Base-by-base conservation (phyloP, 768 basidiomycete genomes). In the Suillus americanus region DNA sequence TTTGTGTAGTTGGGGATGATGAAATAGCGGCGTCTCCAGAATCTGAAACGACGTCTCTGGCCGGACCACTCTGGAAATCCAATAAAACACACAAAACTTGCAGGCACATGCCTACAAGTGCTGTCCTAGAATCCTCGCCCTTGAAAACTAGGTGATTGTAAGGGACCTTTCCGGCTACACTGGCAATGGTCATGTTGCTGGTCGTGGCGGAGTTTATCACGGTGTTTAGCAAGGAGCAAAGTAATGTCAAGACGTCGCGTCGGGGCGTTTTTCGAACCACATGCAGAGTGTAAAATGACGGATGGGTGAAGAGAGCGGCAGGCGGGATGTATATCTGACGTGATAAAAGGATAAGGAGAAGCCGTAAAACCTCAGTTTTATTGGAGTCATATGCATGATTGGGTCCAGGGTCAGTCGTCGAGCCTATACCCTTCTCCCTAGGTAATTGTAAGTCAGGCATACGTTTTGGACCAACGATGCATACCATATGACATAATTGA, bases 351-450 rank as follows among this genome's bases (percentile, higher is more conserved):
- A 97, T 85, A 45, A 95, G 87, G 53, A 99, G 81, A 46, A 98
- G 86, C 33, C 94, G 92, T 0, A 99, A 82, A 43, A 98, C 90
- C 79, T 98, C 95, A 2, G 86, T 88, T 73, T 91, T 95, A 79
- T 95, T 94, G 60, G 78, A 80, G 72, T 97, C 94, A 61, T 88
- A 85, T 30, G 81, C 80, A 67, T 83, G 83, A 69, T 78, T 84
- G 9, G 86, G 80, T 0, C 89, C 89, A 9, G 87, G 84, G 72
- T 92, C 89, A 43, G 84, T 80, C 2, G 94, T 93, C 2, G 94
- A 94, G 14, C 97, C 97, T 28, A 99, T 86, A 14, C 97, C 97
- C 71, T 91, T 94, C 81, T 97, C 95, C 97, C 97, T 95, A 63
- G 35, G 25, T 46, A 56, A 41, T 62, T 45, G 37, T 69, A 33